Evolutionary conservation across 768 basidiomycete species (phyloP), one percentile per base, ranked within the genome.

Genomic region (Kockovaella imperatae): DNA sequence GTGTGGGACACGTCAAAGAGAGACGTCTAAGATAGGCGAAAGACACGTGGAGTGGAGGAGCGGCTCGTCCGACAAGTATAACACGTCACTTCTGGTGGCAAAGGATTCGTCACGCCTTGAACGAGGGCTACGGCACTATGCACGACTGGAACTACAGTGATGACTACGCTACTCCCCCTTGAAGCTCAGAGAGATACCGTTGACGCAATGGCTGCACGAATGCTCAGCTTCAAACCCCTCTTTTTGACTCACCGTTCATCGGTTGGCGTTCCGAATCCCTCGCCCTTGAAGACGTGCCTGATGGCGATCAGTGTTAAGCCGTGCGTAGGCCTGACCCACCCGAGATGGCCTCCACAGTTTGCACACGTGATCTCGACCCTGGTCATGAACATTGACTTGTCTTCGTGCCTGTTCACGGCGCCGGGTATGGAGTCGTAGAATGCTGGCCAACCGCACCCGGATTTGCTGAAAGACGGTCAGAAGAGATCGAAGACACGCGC

Each of bases 381-480:
- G 5, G 73, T 72, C 77, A 79, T 83, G 35, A 83, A 83, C 48
- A 77, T 71, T 0, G 81, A 71, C 14, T 50, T 72, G 69, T 95
- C 90, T 53, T 83, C 82, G 54, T 89, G 84, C 39, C 74, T 59
- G 50, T 64, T 78, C 25, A 96, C 86, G 20, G 90, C 87, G 28
- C 89, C 90, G 5, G 90, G 90, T 53, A 93, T 80, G 6, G 89
- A 88, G 66, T 93, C 90, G 67, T 84, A 96, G 77, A 95, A 96
- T 1, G 90, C 87, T n/a, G 91, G 90, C 90, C 90, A 96, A 20
- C 90, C 90, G 62, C 87, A 93, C 6, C 88, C 87, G 50, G 86
- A 89, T 59, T 84, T 78, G 72, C 65, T 67, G 26, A 20, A 17
- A 2, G 35, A 4, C 20, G 24, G 18, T 50, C 41, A 42, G 46